Conservation (phyloP, 106 monocot species). For the Alisma plantagoaquatica region DNA sequence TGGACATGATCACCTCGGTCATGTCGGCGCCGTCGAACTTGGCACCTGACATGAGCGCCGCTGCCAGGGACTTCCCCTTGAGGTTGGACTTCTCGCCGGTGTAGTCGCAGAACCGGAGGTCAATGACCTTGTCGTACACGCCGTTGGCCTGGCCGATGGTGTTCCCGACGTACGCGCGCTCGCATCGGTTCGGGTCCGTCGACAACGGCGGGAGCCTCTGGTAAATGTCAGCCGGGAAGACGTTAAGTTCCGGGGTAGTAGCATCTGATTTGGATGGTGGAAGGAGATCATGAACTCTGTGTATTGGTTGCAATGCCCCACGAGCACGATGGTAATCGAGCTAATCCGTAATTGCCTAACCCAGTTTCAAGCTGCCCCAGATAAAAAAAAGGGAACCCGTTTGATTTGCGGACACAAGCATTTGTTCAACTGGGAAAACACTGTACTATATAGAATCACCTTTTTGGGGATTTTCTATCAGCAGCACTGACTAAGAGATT, state of each 20-base stretch:
- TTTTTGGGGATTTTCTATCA: background rate
- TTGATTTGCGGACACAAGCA: too few relatives aligned
- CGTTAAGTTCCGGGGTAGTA: too few relatives aligned
- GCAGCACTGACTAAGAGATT: background rate
- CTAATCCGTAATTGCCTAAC: too few relatives aligned
- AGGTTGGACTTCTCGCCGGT: constrained; percentile 79
- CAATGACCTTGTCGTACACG: constrained; percentile 86
- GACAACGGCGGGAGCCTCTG: constrained; percentile 93
- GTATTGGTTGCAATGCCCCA: background rate
- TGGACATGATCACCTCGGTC: constrained; percentile 95
- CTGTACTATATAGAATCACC: too few relatives aligned
- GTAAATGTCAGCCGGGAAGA: too few relatives aligned
- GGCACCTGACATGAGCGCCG: constrained; percentile 86
- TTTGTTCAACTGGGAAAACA: too few relatives aligned
- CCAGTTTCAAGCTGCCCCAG: too few relatives aligned
- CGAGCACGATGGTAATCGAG: too few relatives aligned
- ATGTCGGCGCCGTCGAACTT: constrained; percentile 97
- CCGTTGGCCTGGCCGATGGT: constrained; percentile 99
- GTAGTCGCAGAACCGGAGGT: constrained; percentile 93
- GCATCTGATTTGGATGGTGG: too few relatives aligned
- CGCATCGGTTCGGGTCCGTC: constrained; percentile 81
- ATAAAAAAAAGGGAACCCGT: too few relatives aligned
- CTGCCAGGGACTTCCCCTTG: constrained; percentile 86
- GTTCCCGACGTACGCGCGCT: constrained; percentile 91
- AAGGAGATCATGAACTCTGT: background rate